These are phyloP conservation scores for Boletus hoseneyae DNA, from an alignment of 1,284 basidiomycete genomes.

Conservation along the genomic window DNA sequence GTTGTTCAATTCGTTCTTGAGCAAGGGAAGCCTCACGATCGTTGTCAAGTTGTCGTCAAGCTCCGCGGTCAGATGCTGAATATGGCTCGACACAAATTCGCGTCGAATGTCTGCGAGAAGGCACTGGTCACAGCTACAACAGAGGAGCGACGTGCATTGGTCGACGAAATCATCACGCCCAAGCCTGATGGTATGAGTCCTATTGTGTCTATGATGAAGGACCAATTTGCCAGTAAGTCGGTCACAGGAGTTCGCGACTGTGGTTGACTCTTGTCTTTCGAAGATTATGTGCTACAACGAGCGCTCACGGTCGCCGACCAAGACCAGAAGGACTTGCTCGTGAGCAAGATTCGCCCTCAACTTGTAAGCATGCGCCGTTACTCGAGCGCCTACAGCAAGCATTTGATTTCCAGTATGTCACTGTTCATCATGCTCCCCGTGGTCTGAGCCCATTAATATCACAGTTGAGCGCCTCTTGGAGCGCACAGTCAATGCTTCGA, in stretches of 20 bases:
- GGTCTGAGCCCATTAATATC: slow-evolving; percentile 8
- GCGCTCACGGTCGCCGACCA: slow-evolving; percentile 69
- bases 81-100: slow-evolving; percentile 91
- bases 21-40: slow-evolving; percentile 71
- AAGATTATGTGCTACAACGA: slow-evolving; percentile 82
- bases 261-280: slow-evolving; percentile 5
- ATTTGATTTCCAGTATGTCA: slow-evolving; percentile 71
- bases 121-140: slow-evolving; percentile 69
- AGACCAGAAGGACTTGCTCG: slow-evolving; percentile 66
- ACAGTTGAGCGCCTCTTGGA: slow-evolving; percentile 71
- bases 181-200: slow-evolving; percentile 61
- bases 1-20: slow-evolving; percentile 94
- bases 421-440: not conserved
- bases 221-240: slow-evolving; percentile 81
- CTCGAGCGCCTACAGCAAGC: slow-evolving; percentile 72
- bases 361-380: slow-evolving; percentile 68
- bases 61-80: slow-evolving; percentile 78
- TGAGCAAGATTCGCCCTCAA: slow-evolving; percentile 62
- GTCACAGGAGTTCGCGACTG: not conserved
- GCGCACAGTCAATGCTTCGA: slow-evolving; percentile 30
- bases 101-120: slow-evolving; percentile 96
- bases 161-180: slow-evolving; percentile 79
- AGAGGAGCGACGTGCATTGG: slow-evolving; percentile 63
- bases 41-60: slow-evolving; percentile 63
- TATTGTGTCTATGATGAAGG: slow-evolving; percentile 82